A percentile compares a stretch with the other conserved stretches of the same genome.
phyloP scores from a whole-genome alignment of 1,139 yeast species.

The Hansenula sp. region DNA sequence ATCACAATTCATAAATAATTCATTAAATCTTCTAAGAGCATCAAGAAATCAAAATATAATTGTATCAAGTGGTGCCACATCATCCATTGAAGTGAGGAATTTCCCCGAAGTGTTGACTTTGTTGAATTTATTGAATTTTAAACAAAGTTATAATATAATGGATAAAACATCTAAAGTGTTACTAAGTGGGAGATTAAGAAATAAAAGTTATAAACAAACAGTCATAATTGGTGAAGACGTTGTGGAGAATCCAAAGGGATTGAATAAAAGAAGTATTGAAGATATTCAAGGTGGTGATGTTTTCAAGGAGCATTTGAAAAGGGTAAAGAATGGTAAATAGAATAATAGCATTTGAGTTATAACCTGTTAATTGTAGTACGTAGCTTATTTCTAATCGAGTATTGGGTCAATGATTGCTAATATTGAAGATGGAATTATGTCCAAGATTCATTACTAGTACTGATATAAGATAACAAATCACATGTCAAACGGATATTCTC shows the following conservation, averaged over 20 bases:
- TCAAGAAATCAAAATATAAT: constrained; percentile 77
- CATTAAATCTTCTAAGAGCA: constrained; percentile 75
- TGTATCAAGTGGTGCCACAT: constrained; percentile 70
- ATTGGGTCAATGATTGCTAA: too few relatives aligned
- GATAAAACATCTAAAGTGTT: constrained; percentile 61
- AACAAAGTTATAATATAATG: constrained; percentile 46
- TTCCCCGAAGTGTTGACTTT: constrained; percentile 67
- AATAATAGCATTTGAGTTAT: too few relatives aligned
- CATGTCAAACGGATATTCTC: too few relatives aligned
- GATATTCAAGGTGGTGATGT: constrained; percentile 22
- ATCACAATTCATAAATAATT: constrained; percentile 64
- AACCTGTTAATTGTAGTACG: too few relatives aligned
- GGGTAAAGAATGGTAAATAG: constrained; percentile 8
- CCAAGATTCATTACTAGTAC: too few relatives aligned
- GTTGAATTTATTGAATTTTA: constrained; percentile 60
- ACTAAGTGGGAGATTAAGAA: constrained; percentile 68
- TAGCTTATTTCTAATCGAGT: too few relatives aligned
- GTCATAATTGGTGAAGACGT: constrained; percentile 46
- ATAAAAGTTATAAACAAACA: constrained; percentile 67
- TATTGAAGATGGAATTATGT: too few relatives aligned
- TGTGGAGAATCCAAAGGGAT: constrained; percentile 17
- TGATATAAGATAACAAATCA: too few relatives aligned
- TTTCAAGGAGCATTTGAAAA: constrained; percentile 21
- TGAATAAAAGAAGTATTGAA: constrained; percentile 17
- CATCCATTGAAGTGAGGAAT: constrained; percentile 58